Percentiles rank a stretch among this genome's conserved stretches.
Evolutionary conservation across 1,139 yeast species (phyloP).

Genomic region (Debaryomycetaceae sp.): DNA sequence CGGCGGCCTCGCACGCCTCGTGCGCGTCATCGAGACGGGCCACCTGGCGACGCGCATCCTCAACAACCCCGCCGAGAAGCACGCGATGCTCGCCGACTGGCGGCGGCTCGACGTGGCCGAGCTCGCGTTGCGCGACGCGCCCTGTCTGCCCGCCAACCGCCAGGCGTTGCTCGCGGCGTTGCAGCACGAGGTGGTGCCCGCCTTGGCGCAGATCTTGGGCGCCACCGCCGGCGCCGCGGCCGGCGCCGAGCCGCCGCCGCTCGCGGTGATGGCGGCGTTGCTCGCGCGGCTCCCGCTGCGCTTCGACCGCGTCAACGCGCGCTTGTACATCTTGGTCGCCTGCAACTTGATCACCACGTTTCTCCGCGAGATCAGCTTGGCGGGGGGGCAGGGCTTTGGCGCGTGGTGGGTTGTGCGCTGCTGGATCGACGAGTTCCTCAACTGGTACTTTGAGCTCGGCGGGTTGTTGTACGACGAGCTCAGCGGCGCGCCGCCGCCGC

Average conservation of each 20-base stretch:
- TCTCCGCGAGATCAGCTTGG: constrained; percentile 57
- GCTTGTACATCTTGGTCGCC: constrained; percentile 51
- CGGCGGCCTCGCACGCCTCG: constrained; percentile 50
- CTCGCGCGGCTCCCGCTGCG: constrained; percentile 42
- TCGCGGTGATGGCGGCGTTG: constrained; percentile 20
- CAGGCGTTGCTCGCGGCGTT: constrained; percentile 36
- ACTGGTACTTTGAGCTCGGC: constrained; percentile 67
- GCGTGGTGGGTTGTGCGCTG: constrained; percentile 78
- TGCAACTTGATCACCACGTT: constrained; percentile 59
- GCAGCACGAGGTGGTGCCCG: constrained; percentile 35
- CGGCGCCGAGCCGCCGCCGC: constrained; percentile 5
- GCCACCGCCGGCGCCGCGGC: no score
- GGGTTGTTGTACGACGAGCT: constrained; percentile 49
- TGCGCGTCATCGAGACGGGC: constrained; percentile 59
- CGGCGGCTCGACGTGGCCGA: constrained; percentile 46
- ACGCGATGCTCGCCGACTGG: constrained; percentile 61
- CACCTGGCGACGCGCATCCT: constrained; percentile 51
- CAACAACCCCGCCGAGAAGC: constrained; percentile 41
- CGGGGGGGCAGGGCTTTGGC: constrained; percentile 61
- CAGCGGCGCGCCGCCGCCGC: constrained; percentile 1
- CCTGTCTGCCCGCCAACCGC: constrained; percentile 38
- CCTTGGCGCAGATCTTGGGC: constrained; percentile 1
- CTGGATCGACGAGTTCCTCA: constrained; percentile 73
- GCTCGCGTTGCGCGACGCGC: constrained; percentile 51
- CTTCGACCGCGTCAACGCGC: constrained; percentile 47